Conservation (phyloP, 768 basidiomycete species). For the Boletus vermiculosoides region DNA sequence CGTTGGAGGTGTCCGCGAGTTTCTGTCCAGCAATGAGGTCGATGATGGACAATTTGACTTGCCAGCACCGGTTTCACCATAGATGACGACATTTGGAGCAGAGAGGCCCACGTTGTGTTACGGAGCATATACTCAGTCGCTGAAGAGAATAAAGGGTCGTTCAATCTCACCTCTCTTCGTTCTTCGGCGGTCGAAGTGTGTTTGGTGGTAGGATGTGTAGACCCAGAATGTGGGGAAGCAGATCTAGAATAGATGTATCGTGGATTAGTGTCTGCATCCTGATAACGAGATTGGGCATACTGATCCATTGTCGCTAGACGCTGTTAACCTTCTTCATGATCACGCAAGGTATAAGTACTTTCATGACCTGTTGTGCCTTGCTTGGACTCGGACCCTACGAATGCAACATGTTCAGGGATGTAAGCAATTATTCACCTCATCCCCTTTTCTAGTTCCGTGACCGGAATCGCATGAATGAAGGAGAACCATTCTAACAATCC, state of each 20-base stretch:
- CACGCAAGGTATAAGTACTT: neutral
- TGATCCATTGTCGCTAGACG: neutral
- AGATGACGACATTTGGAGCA: constrained; percentile 5
- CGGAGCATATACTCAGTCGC: neutral
- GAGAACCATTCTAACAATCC: too few species aligned
- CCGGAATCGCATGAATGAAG: neutral
- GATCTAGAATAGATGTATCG: neutral
- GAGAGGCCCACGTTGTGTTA: neutral
- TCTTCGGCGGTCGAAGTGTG: neutral
- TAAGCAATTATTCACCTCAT: neutral
- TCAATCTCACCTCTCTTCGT: neutral
- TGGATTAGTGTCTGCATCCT: neutral
- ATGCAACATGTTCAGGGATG: neutral
- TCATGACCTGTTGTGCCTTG: neutral
- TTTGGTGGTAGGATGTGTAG: neutral
- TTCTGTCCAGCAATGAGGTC: constrained; percentile 8
- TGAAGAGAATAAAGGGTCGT: neutral
- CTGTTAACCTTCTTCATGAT: neutral
- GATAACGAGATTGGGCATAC: neutral
- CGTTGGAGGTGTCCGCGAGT: constrained; percentile 1
- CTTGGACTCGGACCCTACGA: neutral
- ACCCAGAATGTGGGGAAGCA: neutral
- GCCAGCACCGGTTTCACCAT: constrained; percentile 3
- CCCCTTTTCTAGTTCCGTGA: neutral
- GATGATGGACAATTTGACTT: constrained; percentile 11